Conservation (phyloP, 768 basidiomycete genomes). For the Tephrocybe sp. region DNA sequence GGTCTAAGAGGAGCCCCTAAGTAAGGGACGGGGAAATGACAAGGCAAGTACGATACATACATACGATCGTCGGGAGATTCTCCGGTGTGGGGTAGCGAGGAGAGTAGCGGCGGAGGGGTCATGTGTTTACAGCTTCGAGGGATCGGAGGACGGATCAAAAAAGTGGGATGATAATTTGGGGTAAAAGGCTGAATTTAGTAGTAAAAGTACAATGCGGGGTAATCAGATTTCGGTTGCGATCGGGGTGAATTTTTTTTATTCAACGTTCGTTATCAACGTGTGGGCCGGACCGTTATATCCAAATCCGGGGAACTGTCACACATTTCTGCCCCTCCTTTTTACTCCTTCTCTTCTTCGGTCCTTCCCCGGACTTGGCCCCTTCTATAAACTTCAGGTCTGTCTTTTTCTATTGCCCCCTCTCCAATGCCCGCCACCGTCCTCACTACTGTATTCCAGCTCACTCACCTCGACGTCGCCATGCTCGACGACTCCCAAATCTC, state of each 20-base stretch:
- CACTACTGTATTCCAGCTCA: conserved; percentile 5
- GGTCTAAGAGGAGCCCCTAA: too few relatives aligned
- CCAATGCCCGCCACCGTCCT: conserved; percentile 12
- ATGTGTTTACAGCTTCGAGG: too few relatives aligned
- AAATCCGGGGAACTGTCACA: neutral
- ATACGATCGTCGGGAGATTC: too few relatives aligned
- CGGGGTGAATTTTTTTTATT: conserved; percentile 4
- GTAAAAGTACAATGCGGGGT: conserved; percentile 9
- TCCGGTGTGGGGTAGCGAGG: too few relatives aligned
- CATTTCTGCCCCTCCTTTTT: neutral
- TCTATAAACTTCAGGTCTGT: conserved; percentile 7
- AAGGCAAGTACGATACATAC: too few relatives aligned
- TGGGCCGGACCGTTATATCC: neutral
- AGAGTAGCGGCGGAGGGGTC: too few relatives aligned
- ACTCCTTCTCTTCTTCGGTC: conserved; percentile 7
- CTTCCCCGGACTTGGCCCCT: conserved; percentile 14
- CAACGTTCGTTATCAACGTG: conserved; percentile 1
- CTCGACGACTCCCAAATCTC: conserved; percentile 19
- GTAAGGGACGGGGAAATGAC: too few relatives aligned
- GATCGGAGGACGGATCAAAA: conserved; percentile 3
- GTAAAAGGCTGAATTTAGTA: too few relatives aligned
- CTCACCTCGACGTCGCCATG: conserved; percentile 18
- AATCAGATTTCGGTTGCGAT: conserved; percentile 11
- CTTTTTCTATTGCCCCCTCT: conserved; percentile 1
- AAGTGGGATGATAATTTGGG: neutral